Evolutionary conservation across 306 rosid genomes (phyloP).

Genomic region (Mucuna pruriens): DNA sequence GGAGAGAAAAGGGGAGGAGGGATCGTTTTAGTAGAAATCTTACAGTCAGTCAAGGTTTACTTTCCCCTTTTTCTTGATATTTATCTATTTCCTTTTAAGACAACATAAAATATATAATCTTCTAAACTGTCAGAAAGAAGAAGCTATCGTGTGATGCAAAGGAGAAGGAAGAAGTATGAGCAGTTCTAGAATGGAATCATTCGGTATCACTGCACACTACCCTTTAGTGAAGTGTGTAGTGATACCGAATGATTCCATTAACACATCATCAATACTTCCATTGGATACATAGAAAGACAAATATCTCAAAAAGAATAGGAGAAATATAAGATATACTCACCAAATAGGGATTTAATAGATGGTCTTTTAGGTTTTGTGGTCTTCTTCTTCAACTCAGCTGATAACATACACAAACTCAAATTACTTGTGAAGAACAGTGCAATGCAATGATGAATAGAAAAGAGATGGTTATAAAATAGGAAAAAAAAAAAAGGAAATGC

Average conservation of each 20-base stretch:
- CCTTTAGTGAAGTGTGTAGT: neutral
- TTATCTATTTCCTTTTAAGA: neutral
- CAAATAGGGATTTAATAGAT: slow-evolving; percentile 83
- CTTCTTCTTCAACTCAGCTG: slow-evolving; percentile 92
- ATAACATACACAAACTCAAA: slow-evolving; percentile 20
- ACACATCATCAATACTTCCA: neutral
- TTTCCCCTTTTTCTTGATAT: neutral
- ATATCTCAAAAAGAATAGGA: slow-evolving; percentile 6
- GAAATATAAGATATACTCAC: slow-evolving; percentile 50
- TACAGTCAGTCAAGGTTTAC: neutral
- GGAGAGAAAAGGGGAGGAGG: neutral
- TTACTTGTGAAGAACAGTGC: slow-evolving; percentile 21
- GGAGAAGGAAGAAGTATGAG: neutral
- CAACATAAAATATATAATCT: neutral
- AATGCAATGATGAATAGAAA: slow-evolving; percentile 14
- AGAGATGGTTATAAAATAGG: neutral
- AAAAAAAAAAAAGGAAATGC: neutral
- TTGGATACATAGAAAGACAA: neutral
- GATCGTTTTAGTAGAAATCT: neutral
- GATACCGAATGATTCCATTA: neutral
- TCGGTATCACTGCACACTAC: neutral
- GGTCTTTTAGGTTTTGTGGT: slow-evolving; percentile 80
- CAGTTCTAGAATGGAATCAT: slow-evolving; percentile 5
- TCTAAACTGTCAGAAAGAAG: neutral
- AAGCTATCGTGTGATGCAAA: neutral